These are phyloP conservation scores for Lecanicillium sp. DNA, from an alignment of 2,329 filamentous ascomycete species.

Conservation along the genomic window DNA sequence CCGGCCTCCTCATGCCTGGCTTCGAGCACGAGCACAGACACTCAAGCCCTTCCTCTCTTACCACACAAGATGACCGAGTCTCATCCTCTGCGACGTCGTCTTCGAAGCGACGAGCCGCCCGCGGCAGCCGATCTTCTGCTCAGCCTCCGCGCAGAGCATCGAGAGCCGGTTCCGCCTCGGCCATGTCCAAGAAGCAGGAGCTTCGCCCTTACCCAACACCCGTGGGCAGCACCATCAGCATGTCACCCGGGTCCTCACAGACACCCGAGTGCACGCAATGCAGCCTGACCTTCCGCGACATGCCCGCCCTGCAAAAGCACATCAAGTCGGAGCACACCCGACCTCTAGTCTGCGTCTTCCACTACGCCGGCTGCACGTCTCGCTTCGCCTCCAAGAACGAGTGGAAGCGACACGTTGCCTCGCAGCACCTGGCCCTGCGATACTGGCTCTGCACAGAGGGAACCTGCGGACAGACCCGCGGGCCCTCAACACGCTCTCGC, in stretches of 20 bases:
- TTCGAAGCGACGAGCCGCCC: no score
- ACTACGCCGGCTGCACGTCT: constrained; percentile 64
- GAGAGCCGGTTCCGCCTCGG: no score
- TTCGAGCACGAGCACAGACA: constrained; percentile 6
- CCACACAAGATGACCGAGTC: constrained; percentile 5
- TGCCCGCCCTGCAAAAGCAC: constrained; percentile 38
- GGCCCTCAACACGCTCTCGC: constrained; percentile 11
- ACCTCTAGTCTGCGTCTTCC: constrained; percentile 70
- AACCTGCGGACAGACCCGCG: constrained; percentile 33
- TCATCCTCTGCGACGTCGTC: constrained; percentile 6
- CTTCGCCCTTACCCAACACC: constrained; percentile 3
- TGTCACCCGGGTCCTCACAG: neutral
- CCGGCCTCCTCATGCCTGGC: constrained; percentile 1
- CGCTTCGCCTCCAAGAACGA: constrained; percentile 82
- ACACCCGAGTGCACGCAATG: constrained; percentile 9
- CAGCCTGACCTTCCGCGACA: constrained; percentile 34
- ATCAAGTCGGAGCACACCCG: constrained; percentile 46
- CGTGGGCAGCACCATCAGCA: no score
- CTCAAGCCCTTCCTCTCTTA: constrained; percentile 8
- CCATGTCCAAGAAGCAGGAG: no score
- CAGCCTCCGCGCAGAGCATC: no score
- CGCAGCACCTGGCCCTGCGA: constrained; percentile 68
- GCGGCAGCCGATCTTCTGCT: no score
- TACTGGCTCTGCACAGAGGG: constrained; percentile 72
- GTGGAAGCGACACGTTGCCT: constrained; percentile 84